Base-by-base conservation (phyloP, 2,329 filamentous ascomycete genomes). In the Fonsecaea pedrosoi region DNA sequence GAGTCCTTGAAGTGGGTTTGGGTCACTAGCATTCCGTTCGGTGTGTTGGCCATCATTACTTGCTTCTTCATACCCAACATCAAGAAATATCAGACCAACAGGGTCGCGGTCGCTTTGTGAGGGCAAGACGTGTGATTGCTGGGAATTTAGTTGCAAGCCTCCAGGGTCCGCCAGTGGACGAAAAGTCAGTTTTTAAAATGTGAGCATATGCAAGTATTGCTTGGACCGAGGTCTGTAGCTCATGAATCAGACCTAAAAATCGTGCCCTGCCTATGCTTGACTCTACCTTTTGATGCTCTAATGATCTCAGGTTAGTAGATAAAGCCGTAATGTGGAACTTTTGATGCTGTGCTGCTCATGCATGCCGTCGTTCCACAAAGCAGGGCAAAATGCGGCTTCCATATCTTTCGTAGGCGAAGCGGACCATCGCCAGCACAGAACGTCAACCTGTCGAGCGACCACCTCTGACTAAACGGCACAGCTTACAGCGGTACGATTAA, bases 11-110 rank as follows among this genome's bases (percentile, higher is more conserved):
- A 54, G n/a, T 68, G 55, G 30, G 62, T 68, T 1, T 68, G 57
- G 56, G 50, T 54, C 38, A 45, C 40, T 4, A 65, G 58, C 35
- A 65, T 68, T 15, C 58, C 66, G 1, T 68, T 68, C 40, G 66
- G 66, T 32, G 35, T 55, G 7, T 32, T 66, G 34, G 64, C 64
- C 4, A 15, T 66, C 7, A 53, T 66, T 13, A 25, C 48, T 15
- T 54, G 45, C 53, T 50, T 30, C 35, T 56, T 62, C n/a, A 21
- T 66, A 2, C 45, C 45, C 2, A 38, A 13, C 50, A 62, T 66
- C 58, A 53, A 13, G 32, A 42, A 56, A 25, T 66, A 62, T 18
- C 40, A 55, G 58, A 66, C 58, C 4, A 57, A 62, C 37, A n/a
- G 64, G 21, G 50, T 66, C 13, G 64, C 54, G 18, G 61, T 59